phyloP scores from a whole-genome alignment of 345 rosid genomes.

The Euphorbia pulcherrima region DNA sequence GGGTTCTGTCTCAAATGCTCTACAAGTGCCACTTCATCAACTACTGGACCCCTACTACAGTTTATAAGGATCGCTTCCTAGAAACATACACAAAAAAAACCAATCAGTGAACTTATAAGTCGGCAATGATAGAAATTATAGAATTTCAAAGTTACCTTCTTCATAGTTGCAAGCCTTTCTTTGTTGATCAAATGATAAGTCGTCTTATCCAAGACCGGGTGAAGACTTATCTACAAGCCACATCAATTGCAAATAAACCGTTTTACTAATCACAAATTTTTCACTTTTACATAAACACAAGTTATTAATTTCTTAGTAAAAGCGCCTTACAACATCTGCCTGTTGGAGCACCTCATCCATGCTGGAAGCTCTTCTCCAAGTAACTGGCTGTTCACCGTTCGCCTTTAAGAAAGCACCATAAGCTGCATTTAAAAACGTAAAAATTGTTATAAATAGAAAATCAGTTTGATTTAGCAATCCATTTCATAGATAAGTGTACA shows the following conservation, averaged over 20 bases:
- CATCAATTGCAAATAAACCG: slow-evolving; percentile 12
- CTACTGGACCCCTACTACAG: slow-evolving; percentile 91
- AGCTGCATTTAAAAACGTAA: slow-evolving; percentile 37
- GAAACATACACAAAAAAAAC: slow-evolving; percentile 2
- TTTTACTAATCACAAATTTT: slow-evolving; percentile 2
- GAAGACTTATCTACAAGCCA: slow-evolving; percentile 81
- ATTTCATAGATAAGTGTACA: neutral
- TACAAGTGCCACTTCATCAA: slow-evolving; percentile 91
- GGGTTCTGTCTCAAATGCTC: slow-evolving; percentile 84
- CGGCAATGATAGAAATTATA: neutral
- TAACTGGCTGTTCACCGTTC: slow-evolving; percentile 76
- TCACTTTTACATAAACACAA: neutral
- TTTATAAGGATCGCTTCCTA: slow-evolving; percentile 95
- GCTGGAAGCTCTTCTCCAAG: slow-evolving; percentile 81
- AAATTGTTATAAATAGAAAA: slow-evolving; percentile 10
- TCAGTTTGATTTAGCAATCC: neutral
- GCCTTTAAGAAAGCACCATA: slow-evolving; percentile 79
- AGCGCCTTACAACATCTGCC: slow-evolving; percentile 70
- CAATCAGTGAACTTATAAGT: neutral
- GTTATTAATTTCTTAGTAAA: slow-evolving; percentile 7
- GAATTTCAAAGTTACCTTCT: slow-evolving; percentile 50
- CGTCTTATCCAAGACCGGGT: slow-evolving; percentile 87
- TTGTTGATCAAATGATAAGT: slow-evolving; percentile 92
- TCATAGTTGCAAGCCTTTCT: slow-evolving; percentile 86
- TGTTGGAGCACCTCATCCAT: slow-evolving; percentile 90